Evolutionary conservation across 2,329 filamentous ascomycete genomes (phyloP).

Genomic region (Fusarium virguliforme): DNA sequence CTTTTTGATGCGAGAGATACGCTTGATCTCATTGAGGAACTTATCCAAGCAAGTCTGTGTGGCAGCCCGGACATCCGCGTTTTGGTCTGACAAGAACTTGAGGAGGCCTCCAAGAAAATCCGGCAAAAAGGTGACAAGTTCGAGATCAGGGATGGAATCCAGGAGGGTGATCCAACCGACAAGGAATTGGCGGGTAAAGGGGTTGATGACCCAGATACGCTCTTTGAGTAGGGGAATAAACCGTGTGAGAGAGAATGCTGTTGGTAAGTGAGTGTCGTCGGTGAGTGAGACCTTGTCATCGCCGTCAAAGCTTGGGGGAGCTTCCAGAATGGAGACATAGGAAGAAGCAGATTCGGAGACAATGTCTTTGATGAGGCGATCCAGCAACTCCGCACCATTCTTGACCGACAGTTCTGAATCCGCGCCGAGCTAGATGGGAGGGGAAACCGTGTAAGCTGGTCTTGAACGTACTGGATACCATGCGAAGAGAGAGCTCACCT

Average conservation of each 20-base stretch:
- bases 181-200: conserved; percentile 94
- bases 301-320: conserved; percentile 62
- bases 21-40: conserved; percentile 93
- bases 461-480: not conserved
- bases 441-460: conserved; percentile 12
- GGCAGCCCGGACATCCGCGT: conserved; percentile 93
- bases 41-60: conserved; percentile 91
- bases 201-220: conserved; percentile 93
- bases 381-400: conserved; percentile 95
- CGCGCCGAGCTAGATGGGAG: conserved; percentile 80
- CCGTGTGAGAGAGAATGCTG: conserved; percentile 89
- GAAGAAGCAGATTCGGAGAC: conserved; percentile 95
- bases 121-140: conserved; percentile 92
- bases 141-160: conserved; percentile 96
- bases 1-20: conserved; percentile 93
- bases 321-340: conserved; percentile 90
- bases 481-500: conserved; percentile 68
- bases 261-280: conserved; percentile 73
- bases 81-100: conserved; percentile 92
- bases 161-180: conserved; percentile 96
- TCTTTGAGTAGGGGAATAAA: conserved; percentile 97
- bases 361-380: conserved; percentile 96
- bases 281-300: conserved; percentile 65
- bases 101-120: conserved; percentile 92
- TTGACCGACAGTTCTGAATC: conserved; percentile 98